Base-by-base conservation (phyloP, 768 basidiomycete species). In the Tephrocybe sp. region DNA sequence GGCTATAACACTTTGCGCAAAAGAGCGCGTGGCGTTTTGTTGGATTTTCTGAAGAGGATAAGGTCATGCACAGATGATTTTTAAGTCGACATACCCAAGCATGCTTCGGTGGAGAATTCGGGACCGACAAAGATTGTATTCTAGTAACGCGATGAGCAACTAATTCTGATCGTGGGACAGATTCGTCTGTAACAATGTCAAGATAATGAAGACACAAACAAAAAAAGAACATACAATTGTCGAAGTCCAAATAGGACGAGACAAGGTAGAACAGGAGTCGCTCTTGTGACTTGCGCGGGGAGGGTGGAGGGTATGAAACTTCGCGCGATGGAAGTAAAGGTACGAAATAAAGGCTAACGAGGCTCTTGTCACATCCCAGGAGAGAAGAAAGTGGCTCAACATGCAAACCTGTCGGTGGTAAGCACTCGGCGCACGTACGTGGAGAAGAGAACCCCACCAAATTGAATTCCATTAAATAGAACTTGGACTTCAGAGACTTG, bases 401-500 rank as follows among this genome's bases (percentile, higher is more conserved):
- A 33, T 61, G 47, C 24, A 83, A 47, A 49, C 58, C 80, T 82
- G 50, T 27, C 39, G 2, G 16, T 48, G n/a, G 12, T 49, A 18
- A 44, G 22, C 18, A 47, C 27, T 29, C 27, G 11, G 27, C 45
- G 34, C 43, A 27, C 40, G 43, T 22, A 39, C 16, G 21, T 37
- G 19, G 47, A 22, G 21, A 33, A 21, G 41, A 23, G 12, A 22
- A 41, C 51, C 76, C 52, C 67, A 83, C 82, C 66, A 50, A 78
- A 71, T 5, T 54, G 47, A 27, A 52, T 27, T 27, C 75, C 72
- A 48, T 82, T 76, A 45, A 76, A 78, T 27, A 68, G 64, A 13
- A 87, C 59, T 23, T 72, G 72, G 9, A 86, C 72, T 64, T 86
- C 82, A 45, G 71, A 80, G n/a, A 88, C 53, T 29, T 84, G 78